phyloP scores from a whole-genome alignment of 352 stramenopile species.

The Phytophthora litchii region DNA sequence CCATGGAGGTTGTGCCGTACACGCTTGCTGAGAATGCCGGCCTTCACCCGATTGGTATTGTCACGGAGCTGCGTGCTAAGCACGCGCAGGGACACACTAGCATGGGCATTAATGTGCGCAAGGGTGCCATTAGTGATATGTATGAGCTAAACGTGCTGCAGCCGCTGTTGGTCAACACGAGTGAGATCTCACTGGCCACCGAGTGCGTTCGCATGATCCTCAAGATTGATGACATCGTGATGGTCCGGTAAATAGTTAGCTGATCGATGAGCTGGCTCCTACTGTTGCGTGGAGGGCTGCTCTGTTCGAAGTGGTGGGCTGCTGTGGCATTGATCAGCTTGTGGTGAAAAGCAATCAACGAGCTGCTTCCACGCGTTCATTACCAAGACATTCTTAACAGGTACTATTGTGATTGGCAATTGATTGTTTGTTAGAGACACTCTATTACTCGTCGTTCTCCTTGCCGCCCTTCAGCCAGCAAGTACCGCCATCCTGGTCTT shows the following conservation, averaged over 20 bases:
- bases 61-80: constrained; percentile 96
- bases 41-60: constrained; percentile 98
- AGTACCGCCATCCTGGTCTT: constrained; percentile 45
- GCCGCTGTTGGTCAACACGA: constrained; percentile 98
- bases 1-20: constrained; percentile 98
- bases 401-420: constrained; percentile 36
- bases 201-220: constrained; percentile 99
- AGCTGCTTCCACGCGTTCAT: constrained; percentile 7
- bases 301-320: constrained; percentile 15
- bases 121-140: constrained; percentile 98
- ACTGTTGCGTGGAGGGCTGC: background rate
- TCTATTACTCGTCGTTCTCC: constrained; percentile 23
- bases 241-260: constrained; percentile 86
- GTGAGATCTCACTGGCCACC: constrained; percentile 96
- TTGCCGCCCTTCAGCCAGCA: constrained; percentile 67
- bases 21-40: constrained; percentile 99
- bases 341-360: constrained; percentile 11
- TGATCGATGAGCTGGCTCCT: constrained; percentile 9
- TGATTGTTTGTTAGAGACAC: constrained; percentile 13
- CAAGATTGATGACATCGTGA: constrained; percentile 99
- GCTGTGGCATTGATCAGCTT: constrained; percentile 8
- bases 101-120: constrained; percentile 97
- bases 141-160: constrained; percentile 98
- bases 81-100: constrained; percentile 93
- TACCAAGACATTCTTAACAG: constrained; percentile 28